Percentiles rank a stretch among this genome's conserved stretches.
Conservation (phyloP, 768 basidiomycete genomes). For the Dentipellis sp. region DNA sequence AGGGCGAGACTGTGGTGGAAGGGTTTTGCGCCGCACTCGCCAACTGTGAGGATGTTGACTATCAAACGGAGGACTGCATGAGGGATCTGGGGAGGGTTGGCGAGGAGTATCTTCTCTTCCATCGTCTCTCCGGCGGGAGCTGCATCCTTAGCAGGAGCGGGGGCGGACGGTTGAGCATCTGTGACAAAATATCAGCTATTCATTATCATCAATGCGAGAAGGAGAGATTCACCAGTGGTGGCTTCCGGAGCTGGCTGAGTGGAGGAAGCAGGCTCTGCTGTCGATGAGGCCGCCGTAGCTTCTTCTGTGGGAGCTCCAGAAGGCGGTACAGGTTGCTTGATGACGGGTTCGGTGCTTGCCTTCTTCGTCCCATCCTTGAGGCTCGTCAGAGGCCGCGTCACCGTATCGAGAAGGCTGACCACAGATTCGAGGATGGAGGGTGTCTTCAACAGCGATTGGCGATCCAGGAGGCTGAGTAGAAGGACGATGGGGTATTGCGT, state of each 20-base stretch:
- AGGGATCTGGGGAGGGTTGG: constrained; percentile 78
- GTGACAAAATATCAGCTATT: not conserved
- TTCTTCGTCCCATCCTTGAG: constrained; percentile 45
- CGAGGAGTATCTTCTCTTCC: constrained; percentile 42
- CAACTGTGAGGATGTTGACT: constrained; percentile 94
- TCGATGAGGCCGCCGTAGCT: not conserved
- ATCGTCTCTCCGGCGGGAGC: constrained; percentile 9
- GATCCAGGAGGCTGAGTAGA: constrained; percentile 79
- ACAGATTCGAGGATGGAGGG: constrained; percentile 91
- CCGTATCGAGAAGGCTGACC: constrained; percentile 76
- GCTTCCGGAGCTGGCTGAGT: not conserved
- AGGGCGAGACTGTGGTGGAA: constrained; percentile 89
- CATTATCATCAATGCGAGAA: not conserved
- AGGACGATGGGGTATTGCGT: constrained; percentile 89
- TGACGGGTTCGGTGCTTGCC: constrained; percentile 1
- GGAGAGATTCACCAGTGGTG: not conserved
- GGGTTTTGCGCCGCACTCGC: constrained; percentile 94
- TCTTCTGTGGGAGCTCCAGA: not conserved
- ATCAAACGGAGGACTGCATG: constrained; percentile 79
- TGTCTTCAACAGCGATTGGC: constrained; percentile 76
- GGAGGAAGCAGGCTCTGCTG: not conserved
- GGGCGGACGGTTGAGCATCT: not conserved
- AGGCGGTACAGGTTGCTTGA: constrained; percentile 14
- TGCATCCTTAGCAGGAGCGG: constrained; percentile 11
- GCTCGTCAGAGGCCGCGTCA: constrained; percentile 74